Evolutionary conservation across 257 asterid species (phyloP).

Genomic region (Salvia hispanica): DNA sequence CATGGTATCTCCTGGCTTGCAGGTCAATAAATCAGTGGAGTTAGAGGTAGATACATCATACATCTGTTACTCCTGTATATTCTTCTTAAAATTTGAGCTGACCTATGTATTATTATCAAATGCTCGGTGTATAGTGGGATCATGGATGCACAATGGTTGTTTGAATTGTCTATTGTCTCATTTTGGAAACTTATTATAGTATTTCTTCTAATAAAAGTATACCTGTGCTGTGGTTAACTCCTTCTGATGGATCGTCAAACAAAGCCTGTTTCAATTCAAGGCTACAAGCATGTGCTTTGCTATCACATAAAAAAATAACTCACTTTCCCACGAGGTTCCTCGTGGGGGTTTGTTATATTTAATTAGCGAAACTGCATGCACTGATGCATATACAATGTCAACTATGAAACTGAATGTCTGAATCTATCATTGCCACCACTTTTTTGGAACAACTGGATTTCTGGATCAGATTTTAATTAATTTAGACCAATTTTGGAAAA

Average conservation of each 20-base stretch:
- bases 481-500: neutral
- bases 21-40: slow-evolving; percentile 51
- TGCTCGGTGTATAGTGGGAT: neutral
- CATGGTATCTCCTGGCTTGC: slow-evolving; percentile 49
- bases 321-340: slow-evolving; percentile 20
- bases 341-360: slow-evolving; percentile 23
- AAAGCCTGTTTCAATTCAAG: neutral
- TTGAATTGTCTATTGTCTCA: neutral
- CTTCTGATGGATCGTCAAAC: no score
- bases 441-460: slow-evolving; percentile 19
- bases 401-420: neutral
- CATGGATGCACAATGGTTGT: neutral
- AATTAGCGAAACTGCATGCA: neutral
- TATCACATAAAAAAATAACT: neutral
- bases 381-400: slow-evolving; percentile 4
- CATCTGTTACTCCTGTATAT: slow-evolving; percentile 17
- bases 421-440: neutral
- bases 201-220: no score
- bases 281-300: neutral
- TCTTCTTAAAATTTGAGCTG: slow-evolving; percentile 18
- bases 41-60: slow-evolving; percentile 52
- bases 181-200: neutral
- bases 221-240: no score
- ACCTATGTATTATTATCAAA: neutral
- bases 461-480: slow-evolving; percentile 3